Conservation (phyloP, 208 protist species). For the Naegleria fowleri region DNA sequence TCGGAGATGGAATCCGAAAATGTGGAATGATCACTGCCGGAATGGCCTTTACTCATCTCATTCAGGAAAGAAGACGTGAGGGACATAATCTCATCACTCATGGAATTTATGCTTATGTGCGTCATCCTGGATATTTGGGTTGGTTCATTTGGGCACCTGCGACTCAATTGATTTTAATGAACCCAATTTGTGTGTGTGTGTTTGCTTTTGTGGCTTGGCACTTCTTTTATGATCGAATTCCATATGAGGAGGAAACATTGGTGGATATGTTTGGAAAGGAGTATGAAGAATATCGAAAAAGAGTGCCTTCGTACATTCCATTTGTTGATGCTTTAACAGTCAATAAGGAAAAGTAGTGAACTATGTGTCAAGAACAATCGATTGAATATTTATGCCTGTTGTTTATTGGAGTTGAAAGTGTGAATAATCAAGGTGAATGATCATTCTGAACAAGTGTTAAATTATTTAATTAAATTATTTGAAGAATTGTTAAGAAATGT, state of each 20-base stretch:
- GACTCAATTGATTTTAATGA: conserved; percentile 80
- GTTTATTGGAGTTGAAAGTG: too few species aligned
- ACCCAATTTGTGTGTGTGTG: conserved; percentile 70
- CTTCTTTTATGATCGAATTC: conserved; percentile 80
- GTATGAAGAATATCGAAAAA: conserved; percentile 68
- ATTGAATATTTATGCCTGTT: too few species aligned
- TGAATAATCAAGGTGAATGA: too few species aligned
- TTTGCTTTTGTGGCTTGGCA: conserved; percentile 70
- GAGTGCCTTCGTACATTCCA: conserved; percentile 73
- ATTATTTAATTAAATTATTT: too few species aligned
- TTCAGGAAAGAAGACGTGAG: not conserved
- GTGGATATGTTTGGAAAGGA: conserved; percentile 74
- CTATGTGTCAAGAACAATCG: too few species aligned
- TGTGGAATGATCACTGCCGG: not conserved
- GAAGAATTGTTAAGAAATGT: too few species aligned
- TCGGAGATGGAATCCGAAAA: conserved; percentile 15
- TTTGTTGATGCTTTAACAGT: conserved; percentile 50
- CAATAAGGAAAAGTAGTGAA: too few species aligned
- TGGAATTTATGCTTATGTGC: conserved; percentile 52
- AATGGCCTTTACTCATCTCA: conserved; percentile 19
- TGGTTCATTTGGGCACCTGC: conserved; percentile 55
- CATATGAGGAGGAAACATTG: conserved; percentile 73
- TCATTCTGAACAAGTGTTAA: too few species aligned
- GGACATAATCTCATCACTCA: conserved; percentile 53
- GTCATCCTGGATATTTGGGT: conserved; percentile 62